Evolutionary conservation across 192 early-diverging fungal genomes (phyloP), one percentile per base, ranked within the genome.

Genomic region (Coemansia umbellata): DNA sequence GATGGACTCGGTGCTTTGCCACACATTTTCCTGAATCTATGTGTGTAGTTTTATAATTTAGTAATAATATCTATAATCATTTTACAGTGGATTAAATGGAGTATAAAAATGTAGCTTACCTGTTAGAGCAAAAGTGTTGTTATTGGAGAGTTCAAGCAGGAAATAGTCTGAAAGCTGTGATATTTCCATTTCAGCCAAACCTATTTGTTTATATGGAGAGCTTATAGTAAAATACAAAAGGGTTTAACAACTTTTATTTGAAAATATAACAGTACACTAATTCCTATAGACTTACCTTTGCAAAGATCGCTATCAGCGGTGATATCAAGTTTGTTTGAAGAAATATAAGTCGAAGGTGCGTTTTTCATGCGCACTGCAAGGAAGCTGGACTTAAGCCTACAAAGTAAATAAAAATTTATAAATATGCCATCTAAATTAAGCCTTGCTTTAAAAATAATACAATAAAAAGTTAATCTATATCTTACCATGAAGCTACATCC

Each of bases 301-400:
- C 57, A 59, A 37, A 44, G 42, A 6, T 45, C 30, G 43, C 21
- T 43, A 7, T 11, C 13, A 19, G 15, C 11, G 5, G 11, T 19
- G 1, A 9, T 18, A 22, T 32, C n/a, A n/a, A n/a, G n/a, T n/a
- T n/a, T n/a, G n/a, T n/a, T n/a, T n/a, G n/a, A n/a, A n/a, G n/a
- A n/a, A 22, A 56, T 44, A 27, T 75, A 75, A 8, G 33, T 40
- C 5, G 17, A 19, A 0, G 66, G 66, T 3, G 35, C 36, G 13
- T 45, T 60, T 26, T 52, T 42, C 27, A 52, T 30, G 9, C 76
- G 42, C n/a, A 55, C 50, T 0, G 58, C 52, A 24, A 66, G 17
- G 35, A 71, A 73, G 8, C 44, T 70, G 13, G 8, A 26, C 3
- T 31, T 26, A n/a, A 80, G 65, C 85, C 86, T 61, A 61, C 22